Base-by-base conservation (phyloP, 768 basidiomycete species). In the Mycena maculata region DNA sequence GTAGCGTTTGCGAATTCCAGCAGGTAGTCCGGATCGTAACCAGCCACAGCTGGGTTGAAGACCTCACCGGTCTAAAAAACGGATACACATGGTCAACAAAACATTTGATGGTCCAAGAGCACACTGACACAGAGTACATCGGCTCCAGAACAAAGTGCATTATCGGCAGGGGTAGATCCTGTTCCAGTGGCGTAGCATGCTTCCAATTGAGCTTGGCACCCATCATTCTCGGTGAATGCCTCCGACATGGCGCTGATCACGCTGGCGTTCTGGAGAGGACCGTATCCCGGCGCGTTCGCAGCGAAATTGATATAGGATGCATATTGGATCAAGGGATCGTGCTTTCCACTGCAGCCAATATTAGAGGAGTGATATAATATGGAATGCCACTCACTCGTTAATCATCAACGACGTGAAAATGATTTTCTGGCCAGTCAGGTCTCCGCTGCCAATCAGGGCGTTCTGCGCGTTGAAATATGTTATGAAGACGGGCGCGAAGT, bases 401-500 rank as follows among this genome's bases (percentile, higher is more conserved):
- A 85, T 83, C 81, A 84, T 77, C 30, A 86, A 74, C 2, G 83
- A 80, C 58, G 74, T 80, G 60, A 84, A 81, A 11, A 75, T 44
- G 50, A 86, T 69, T 33, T 74, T 75, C 60, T 80, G 79, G 1
- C 78, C 85, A 30, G 78, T 27, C 33, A 83, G 60, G 2, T 63
- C 54, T 25, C 79, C 80, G 6, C 72, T 71, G 16, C 74, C 63
- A 56, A 85, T 84, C 53, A 80, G 69, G 1, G 72, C 71, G 36
- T 84, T 85, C 71, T 85, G 84, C 55, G 82, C 71, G 12, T 83
- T 77, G 69, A 86, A 85, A 67, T 80, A 83, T 4, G 80, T 80
- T 60, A 83, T 83, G 57, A 85, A 85, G 41, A 76, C 76, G 3
- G 85, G 85, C 1, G 78, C 85, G 63, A 81, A 85, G 31, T 62